Evolutionary conservation across 2,329 filamentous ascomycete species (phyloP), one percentile per base, ranked within the genome.

Genomic region (Cercospora canescens): DNA sequence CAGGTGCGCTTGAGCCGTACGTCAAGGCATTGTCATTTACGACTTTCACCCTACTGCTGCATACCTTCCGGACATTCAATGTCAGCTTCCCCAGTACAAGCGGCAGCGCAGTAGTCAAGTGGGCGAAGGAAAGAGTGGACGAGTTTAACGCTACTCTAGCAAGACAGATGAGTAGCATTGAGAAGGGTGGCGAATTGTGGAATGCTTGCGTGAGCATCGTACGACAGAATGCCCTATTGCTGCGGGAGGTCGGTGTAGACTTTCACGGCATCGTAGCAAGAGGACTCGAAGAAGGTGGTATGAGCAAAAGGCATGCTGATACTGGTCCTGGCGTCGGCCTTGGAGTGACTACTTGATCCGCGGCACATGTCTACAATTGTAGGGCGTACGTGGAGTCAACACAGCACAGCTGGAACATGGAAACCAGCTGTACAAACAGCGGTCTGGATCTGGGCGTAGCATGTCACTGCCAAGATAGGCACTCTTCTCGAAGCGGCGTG

Each of bases 51-150:
- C 86, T 97, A 70, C 94, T 99, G 76, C 89, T 92, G 72, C 97
- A 98, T 79, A 98, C 95, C 0, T 91, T 98, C 62, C 71, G 74
- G 12, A 77, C 75, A 0, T 79, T 76, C 66, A 68, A 67, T 4
- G 65, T 69, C 7, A 71, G 71, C 2, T 96, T 93, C 77, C 98
- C 98, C 76, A 90, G 93, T 11, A 86, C 92, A 28, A 84, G 89
- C 14, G 92, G 95, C 83, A 96, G 95, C 86, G 93, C 94, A 0
- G 96, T 93, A 73, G 94, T 99, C 73, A 96, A 94, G 76, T 99
- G 95, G 95, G 94, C 93, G n/a, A 98, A 97, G 79, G 91, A 95
- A 73, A 89, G 96, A 76, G 88, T 98, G 1, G 94, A 97, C 73
- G 89, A 89, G 1, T 98, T 98, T 83, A 98, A 97, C 74, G 85